Evolutionary conservation across 1,139 yeast species (phyloP), one percentile per base, ranked within the genome.

Genomic region (Zhuliangozyma blackwelliae): DNA sequence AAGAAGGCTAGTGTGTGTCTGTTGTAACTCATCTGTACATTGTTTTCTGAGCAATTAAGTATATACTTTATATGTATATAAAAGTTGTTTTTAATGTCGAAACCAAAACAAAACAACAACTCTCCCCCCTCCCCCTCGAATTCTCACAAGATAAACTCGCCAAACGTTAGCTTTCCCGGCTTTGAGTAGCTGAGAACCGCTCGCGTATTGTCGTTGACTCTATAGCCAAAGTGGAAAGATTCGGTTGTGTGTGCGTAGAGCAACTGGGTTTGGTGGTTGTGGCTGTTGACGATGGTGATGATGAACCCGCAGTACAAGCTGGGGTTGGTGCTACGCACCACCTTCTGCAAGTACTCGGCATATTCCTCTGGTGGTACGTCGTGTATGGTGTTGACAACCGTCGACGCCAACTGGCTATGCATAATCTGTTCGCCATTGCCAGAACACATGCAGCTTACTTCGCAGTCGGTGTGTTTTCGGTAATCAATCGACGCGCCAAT

Each of bases 391-490:
- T 35, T 42, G 5, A 52, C 55, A 9, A 67, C 35, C 9, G 43
- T 42, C 28, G 61, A 49, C 0, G 78, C 70, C 27, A 75, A 47
- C 33, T 62, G 65, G 63, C 66, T 55, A 38, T 53, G 54, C 3
- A 73, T 57, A 19, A 75, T 73, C 41, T 74, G 77, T 47, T 75
- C 82, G 1, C 82, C 82, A 45, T 70, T 73, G 2, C 82, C 82
- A 36, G 78, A 72, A 50, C 79, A 71, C 65, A 72, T 59, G 34
- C 75, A 64, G 32, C 63, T 51, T 1, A 72, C 49, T 23, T 54
- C 53, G 16, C 41, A 35, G 3, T 46, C 47, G 13, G 23, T 2
- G 23, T 25, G 27, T 3, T 25, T n/a, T 29, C 29, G 41, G 25
- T 47, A 49, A 34, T 61, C 75, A 12, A 68, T 55, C 0, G 74